These are phyloP conservation scores for Singerocomus inundabilis DNA, from an alignment of 1,284 basidiomycete genomes.

Conservation along the genomic window DNA sequence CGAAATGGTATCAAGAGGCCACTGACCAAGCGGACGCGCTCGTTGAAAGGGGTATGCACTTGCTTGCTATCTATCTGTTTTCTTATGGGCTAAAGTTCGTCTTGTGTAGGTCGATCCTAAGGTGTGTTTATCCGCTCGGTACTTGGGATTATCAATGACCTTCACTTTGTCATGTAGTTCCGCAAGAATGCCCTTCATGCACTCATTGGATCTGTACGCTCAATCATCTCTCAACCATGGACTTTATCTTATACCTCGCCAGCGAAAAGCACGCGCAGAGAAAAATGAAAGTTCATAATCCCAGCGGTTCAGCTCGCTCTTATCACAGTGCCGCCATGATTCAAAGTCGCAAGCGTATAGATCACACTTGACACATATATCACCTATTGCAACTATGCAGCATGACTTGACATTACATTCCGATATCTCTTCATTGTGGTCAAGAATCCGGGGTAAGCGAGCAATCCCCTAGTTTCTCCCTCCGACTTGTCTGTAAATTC, in stretches of 20 bases:
- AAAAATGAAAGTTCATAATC: constrained; percentile 50
- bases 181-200: constrained; percentile 83
- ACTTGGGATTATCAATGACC: constrained; percentile 4
- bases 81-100: constrained; percentile 6
- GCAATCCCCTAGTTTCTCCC: constrained; percentile 25
- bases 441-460: constrained; percentile 23
- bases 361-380: constrained; percentile 25
- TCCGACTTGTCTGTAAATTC: constrained; percentile 34
- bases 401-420: constrained; percentile 19
- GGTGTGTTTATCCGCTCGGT: constrained; percentile 41
- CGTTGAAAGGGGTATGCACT: constrained; percentile 85
- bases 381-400: constrained; percentile 20
- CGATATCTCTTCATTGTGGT: constrained; percentile 7
- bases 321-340: constrained; percentile 5
- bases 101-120: constrained; percentile 76
- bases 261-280: constrained; percentile 66
- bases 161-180: constrained; percentile 53
- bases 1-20: constrained; percentile 94
- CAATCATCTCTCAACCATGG: not conserved
- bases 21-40: constrained; percentile 73
- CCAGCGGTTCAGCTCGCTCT: constrained; percentile 9
- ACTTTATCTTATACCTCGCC: constrained; percentile 10
- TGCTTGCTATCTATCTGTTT: constrained; percentile 1
- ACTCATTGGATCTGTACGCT: constrained; percentile 73
- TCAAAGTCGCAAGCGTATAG: constrained; percentile 14